A percentile compares a stretch with the other conserved stretches of the same genome.
Conservation (phyloP, 192 early-diverging fungal genomes). For the Umbelopsis sp. region DNA sequence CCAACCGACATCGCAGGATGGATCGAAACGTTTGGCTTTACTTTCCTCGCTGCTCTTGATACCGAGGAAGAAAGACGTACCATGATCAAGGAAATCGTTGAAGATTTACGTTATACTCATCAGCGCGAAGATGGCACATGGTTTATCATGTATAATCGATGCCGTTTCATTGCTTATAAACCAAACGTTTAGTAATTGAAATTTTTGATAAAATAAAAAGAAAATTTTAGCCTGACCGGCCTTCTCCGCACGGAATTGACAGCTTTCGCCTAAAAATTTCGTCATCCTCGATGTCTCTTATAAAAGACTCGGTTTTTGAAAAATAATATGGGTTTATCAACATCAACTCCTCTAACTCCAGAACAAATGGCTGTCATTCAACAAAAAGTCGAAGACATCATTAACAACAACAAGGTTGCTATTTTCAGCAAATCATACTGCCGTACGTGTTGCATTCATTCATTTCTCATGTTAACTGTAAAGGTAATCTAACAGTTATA, state of each 20-base stretch:
- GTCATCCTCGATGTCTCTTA: no score
- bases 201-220: not conserved
- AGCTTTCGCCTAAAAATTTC: no score
- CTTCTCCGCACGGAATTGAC: no score
- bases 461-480: not conserved
- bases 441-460: conserved; percentile 34
- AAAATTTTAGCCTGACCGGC: no score
- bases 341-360: conserved; percentile 29
- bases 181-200: not conserved
- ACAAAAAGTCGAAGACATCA: conserved; percentile 45
- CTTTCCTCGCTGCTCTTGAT: conserved; percentile 53
- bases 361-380: conserved; percentile 41
- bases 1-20: conserved; percentile 60
- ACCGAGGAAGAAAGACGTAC: conserved; percentile 23
- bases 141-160: conserved; percentile 35
- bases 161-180: conserved; percentile 31
- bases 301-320: no score
- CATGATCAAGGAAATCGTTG: conserved; percentile 31
- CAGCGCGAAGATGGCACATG: conserved; percentile 37
- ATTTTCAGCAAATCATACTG: conserved; percentile 83
- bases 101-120: conserved; percentile 23
- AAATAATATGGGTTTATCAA: conserved; percentile 20
- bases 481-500: not conserved
- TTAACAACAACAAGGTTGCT: conserved; percentile 52
- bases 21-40: conserved; percentile 69